Conservation (phyloP, 768 basidiomycete genomes). For the Mycena epipterygia region DNA sequence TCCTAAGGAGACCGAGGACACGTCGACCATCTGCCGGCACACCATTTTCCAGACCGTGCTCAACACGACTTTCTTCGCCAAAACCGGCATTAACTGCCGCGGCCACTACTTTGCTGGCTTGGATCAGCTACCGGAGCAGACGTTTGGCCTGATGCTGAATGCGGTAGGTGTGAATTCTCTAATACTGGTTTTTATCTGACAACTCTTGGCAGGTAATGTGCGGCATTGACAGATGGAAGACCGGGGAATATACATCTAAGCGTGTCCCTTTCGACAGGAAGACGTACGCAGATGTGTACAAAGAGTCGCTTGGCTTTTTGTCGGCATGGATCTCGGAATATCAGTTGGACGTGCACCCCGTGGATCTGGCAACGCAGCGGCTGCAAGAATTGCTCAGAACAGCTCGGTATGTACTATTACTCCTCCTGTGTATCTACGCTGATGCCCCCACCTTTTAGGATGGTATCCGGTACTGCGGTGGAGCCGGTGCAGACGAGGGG, state of each 20-base stretch:
- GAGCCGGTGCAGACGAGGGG: neutral
- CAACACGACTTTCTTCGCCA: slow-evolving; percentile 11
- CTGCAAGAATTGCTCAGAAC: neutral
- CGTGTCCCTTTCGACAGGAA: neutral
- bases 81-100: neutral
- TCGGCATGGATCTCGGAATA: neutral
- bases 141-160: neutral
- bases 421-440: neutral
- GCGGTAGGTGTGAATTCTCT: neutral
- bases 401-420: neutral
- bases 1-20: neutral
- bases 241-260: neutral
- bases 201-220: neutral
- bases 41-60: slow-evolving; percentile 7
- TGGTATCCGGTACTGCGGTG: neutral
- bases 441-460: neutral
- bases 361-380: neutral
- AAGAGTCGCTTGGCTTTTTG: neutral
- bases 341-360: neutral
- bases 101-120: neutral
- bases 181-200: neutral
- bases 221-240: slow-evolving; percentile 5
- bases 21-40: neutral
- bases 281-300: neutral
- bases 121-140: neutral